Percentiles rank a stretch among this genome's conserved stretches.
These are phyloP conservation scores for Leccinum obscurum DNA, from an alignment of 768 basidiomycete genomes.

Conservation along the genomic window DNA sequence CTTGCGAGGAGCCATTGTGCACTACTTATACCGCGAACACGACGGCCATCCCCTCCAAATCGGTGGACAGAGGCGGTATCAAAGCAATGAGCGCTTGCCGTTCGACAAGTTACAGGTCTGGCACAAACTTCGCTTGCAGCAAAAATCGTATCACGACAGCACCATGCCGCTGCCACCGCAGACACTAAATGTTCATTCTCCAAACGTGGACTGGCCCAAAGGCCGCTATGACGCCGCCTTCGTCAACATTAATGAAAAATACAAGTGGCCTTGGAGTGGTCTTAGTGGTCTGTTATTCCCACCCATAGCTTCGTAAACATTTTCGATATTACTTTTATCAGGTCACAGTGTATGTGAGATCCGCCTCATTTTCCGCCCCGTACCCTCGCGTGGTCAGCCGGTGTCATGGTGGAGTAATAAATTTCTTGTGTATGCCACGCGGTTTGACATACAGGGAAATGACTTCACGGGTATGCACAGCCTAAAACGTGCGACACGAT, in stretches of 20 bases:
- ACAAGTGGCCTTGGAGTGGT: background rate
- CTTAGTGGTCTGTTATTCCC: background rate
- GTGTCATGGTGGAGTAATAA: background rate
- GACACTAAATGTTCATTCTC: background rate
- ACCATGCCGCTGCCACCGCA: background rate
- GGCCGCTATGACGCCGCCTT: background rate
- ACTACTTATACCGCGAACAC: no score
- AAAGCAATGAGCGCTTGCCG: background rate
- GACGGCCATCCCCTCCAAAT: no score
- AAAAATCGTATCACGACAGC: background rate
- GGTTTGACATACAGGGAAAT: background rate
- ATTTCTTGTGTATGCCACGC: background rate
- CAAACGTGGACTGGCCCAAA: background rate
- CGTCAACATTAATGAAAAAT: background rate
- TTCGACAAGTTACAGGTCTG: background rate
- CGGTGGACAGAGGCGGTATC: background rate
- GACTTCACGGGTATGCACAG: background rate
- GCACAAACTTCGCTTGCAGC: background rate
- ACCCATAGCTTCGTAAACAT: background rate
- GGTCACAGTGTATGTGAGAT: background rate
- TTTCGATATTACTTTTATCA: background rate
- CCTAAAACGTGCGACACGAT: background rate
- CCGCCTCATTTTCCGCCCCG: background rate
- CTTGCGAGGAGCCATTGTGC: no score
- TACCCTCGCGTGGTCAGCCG: background rate